A percentile compares a stretch with the other conserved stretches of the same genome.
phyloP scores from a whole-genome alignment of 2,329 filamentous ascomycete genomes.

The Ceratocystis cacaofunesta region DNA sequence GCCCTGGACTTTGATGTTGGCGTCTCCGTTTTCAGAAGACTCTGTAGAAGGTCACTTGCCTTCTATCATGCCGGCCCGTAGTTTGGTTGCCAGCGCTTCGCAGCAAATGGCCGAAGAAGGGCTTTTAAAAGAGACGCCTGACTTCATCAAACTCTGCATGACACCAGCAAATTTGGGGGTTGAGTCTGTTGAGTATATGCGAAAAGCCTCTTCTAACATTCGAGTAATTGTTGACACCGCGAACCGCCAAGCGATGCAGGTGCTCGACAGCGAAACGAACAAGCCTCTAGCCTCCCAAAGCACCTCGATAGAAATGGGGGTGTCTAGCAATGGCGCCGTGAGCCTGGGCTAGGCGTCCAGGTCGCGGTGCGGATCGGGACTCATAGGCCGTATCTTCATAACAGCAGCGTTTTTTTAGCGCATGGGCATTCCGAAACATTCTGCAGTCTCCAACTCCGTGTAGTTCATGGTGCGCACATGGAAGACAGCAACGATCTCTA shows the following conservation, averaged over 20 bases:
- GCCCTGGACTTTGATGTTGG: background rate
- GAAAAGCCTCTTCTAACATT: background rate
- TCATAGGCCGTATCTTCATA: background rate
- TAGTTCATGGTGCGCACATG: background rate
- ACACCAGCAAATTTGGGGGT: background rate
- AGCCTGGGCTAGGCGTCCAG: background rate
- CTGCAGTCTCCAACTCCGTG: background rate
- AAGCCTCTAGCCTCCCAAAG: background rate
- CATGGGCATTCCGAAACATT: background rate
- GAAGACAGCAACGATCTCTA: constrained; percentile 24
- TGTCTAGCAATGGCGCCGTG: background rate
- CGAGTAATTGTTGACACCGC: background rate
- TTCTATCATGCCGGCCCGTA: background rate
- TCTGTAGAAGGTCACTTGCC: background rate
- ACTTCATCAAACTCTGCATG: background rate
- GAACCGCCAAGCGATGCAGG: background rate
- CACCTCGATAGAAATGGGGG: too few relatives aligned
- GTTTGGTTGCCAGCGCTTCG: background rate
- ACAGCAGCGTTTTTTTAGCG: background rate
- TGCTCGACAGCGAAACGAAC: background rate
- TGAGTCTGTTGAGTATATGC: background rate
- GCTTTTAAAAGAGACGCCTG: background rate
- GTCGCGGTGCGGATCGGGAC: background rate
- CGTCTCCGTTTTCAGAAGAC: background rate
- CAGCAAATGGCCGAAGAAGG: background rate